These are phyloP conservation scores for Pelagomonas calceolata DNA, from an alignment of 108 stramenopile species.

Conservation along the genomic window DNA sequence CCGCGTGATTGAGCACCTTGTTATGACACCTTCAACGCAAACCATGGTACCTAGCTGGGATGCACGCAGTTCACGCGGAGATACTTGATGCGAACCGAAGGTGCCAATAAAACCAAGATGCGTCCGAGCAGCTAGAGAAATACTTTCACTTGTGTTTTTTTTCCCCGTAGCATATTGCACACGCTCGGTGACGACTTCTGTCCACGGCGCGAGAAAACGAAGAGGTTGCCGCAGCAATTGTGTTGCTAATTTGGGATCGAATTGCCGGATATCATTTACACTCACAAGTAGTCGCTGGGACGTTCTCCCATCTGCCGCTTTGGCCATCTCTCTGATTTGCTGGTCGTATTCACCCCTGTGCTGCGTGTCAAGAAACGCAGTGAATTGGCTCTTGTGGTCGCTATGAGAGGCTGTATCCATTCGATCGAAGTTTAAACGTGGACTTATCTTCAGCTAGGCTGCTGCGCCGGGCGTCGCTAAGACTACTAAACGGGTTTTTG, in stretches of 20 bases:
- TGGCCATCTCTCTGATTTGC: neutral
- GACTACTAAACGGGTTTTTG: too few species aligned
- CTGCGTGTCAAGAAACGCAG: neutral
- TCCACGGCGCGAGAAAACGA: neutral
- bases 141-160: conserved; percentile 16
- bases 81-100: conserved; percentile 29
- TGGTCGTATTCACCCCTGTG: neutral
- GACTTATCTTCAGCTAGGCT: too few species aligned
- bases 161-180: conserved; percentile 27
- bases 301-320: neutral
- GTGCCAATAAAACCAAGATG: conserved; percentile 44
- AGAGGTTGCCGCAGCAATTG: neutral
- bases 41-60: conserved; percentile 45
- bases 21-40: conserved; percentile 96
- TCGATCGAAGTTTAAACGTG: too few species aligned
- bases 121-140: neutral
- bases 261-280: conserved; percentile 13
- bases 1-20: conserved; percentile 85
- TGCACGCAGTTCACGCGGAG: conserved; percentile 27
- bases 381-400: too few species aligned
- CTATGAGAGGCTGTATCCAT: too few species aligned
- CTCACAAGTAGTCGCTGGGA: conserved; percentile 12
- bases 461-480: too few species aligned
- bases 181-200: conserved; percentile 20
- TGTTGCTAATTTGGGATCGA: conserved; percentile 9